Evolutionary conservation across 2,329 filamentous ascomycete genomes (phyloP), one percentile per base, ranked within the genome.

Genomic region (Trichothecium sympodiale): DNA sequence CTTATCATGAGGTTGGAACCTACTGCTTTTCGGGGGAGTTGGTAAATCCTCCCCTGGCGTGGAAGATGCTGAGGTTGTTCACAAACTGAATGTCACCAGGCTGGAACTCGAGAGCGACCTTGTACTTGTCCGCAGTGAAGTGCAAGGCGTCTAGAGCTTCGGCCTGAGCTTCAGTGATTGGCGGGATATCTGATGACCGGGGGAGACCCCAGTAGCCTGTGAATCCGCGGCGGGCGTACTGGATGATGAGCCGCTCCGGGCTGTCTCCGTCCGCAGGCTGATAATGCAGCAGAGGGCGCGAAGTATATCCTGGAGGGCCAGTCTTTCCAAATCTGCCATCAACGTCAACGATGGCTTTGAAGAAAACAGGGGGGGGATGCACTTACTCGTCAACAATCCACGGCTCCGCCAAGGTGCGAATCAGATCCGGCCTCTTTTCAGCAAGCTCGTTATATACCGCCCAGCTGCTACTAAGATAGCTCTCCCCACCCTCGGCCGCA

Each of bases 401-500:
- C 41, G 53, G 66, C 44, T 67, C 59, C 0, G 68, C 55, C 17
- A 81, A 52, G 0, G 71, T 76, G 4, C 62, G 57, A 25, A 82
- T 69, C 10, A 80, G 53, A 44, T 80, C 75, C 0, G 75, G 75
- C 14, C 74, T 54, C 2, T 64, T 71, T 15, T 53, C 54, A 0
- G 75, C 74, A 3, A 81, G 57, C 47, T 78, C 67, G 43, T 80
- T 80, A 49, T 80, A 80, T 3, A 80, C 68, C 3, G 59, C 58
- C 65, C 69, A 73, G 17, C 64, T 71, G 45, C 71, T 74, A 0
- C 72, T 65, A 9, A 80, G 52, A 40, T 67, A 68, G 44, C 73
- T 78, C 39, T 69, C 58, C 1, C 77, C 76, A 0, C 77, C 77
- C 27, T 55, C 51, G 2, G 57, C 55, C 0, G 64, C 64, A 1